These are phyloP conservation scores for Rhododendron griersonianum DNA, from an alignment of 148 eudicot genomes.

Conservation along the genomic window DNA sequence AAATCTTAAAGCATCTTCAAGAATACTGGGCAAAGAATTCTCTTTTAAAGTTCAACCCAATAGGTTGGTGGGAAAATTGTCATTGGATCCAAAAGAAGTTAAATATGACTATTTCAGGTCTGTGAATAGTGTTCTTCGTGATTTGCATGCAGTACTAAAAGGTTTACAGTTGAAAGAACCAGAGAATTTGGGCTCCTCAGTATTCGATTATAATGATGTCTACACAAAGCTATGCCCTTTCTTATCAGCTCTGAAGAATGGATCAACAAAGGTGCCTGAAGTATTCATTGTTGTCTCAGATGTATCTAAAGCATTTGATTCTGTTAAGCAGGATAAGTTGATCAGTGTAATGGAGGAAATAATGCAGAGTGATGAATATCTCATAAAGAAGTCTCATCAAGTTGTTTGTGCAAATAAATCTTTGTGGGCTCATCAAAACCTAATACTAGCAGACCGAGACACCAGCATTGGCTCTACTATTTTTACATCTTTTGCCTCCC, in stretches of 20 bases:
- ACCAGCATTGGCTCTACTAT: slow-evolving; percentile 11
- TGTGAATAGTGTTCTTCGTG: slow-evolving; percentile 62
- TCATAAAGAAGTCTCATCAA: slow-evolving; percentile 40
- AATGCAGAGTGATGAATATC: slow-evolving; percentile 39
- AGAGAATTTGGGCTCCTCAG: slow-evolving; percentile 74
- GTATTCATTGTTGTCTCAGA: slow-evolving; percentile 75
- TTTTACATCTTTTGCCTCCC: slow-evolving; percentile 22
- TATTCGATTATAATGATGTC: slow-evolving; percentile 68
- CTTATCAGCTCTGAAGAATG: slow-evolving; percentile 52
- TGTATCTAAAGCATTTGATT: slow-evolving; percentile 87
- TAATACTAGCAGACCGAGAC: slow-evolving; percentile 29
- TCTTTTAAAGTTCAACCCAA: slow-evolving; percentile 12
- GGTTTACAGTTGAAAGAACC: slow-evolving; percentile 50
- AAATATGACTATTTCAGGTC: slow-evolving; percentile 33
- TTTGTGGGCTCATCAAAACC: slow-evolving; percentile 38
- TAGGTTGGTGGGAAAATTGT: slow-evolving; percentile 9
- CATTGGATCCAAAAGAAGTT: slow-evolving; percentile 1
- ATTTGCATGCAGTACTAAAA: slow-evolving; percentile 70
- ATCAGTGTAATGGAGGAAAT: slow-evolving; percentile 60
- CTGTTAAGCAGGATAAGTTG: slow-evolving; percentile 73
- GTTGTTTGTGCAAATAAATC: slow-evolving; percentile 44
- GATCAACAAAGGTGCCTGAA: slow-evolving; percentile 32
- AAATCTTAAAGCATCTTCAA: slow-evolving; percentile 66
- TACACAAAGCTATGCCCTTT: slow-evolving; percentile 63
- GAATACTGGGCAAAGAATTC: slow-evolving; percentile 18